Conservation (phyloP, 73 alveolate genomes). For the Paramecium bursaria region DNA sequence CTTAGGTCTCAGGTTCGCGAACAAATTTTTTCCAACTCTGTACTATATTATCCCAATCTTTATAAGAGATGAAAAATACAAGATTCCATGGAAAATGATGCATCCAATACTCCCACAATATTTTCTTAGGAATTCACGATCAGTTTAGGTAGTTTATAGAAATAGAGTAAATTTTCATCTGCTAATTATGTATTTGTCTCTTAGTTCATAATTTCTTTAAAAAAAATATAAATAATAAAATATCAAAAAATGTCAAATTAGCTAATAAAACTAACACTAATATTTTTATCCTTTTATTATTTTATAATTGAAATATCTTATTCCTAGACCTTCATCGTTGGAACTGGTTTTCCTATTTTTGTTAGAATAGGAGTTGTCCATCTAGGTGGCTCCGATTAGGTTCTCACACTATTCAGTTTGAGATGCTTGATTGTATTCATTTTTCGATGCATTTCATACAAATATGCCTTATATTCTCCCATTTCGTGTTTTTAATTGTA, state of each 20-base stretch:
- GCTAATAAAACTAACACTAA: neutral
- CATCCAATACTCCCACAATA: too few relatives aligned
- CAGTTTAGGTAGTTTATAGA: too few relatives aligned
- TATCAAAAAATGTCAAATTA: constrained; percentile 13
- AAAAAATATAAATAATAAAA: neutral
- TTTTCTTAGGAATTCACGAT: too few relatives aligned
- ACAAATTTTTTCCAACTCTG: too few relatives aligned
- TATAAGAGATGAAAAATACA: too few relatives aligned
- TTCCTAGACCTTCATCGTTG: neutral
- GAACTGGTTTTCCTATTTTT: neutral
- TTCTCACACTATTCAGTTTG: neutral
- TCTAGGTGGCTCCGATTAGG: neutral
- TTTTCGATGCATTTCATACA: neutral
- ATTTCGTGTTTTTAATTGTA: neutral
- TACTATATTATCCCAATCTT: too few relatives aligned
- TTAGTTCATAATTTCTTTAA: too few relatives aligned
- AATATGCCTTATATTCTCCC: constrained; percentile 14
- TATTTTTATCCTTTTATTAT: neutral
- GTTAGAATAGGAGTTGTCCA: neutral
- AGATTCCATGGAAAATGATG: too few relatives aligned
- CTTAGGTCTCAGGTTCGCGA: too few relatives aligned
- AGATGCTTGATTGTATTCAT: neutral
- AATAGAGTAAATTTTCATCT: too few relatives aligned
- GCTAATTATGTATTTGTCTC: too few relatives aligned
- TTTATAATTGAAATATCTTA: neutral